These are phyloP conservation scores for Fraxinus pennsylvanica DNA, from an alignment of 257 asterid genomes.

Conservation along the genomic window DNA sequence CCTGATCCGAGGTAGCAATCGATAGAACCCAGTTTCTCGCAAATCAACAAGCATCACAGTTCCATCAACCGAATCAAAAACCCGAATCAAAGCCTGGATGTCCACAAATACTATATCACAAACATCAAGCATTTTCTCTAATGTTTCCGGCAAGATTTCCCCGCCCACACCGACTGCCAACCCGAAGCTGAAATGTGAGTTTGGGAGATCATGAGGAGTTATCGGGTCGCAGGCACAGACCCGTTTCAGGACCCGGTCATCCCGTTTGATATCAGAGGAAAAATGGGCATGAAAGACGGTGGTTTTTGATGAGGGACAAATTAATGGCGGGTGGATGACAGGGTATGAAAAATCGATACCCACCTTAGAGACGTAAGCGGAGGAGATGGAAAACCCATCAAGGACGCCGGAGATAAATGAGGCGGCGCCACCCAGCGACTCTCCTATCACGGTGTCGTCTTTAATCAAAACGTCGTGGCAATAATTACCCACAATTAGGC, in stretches of 20 bases:
- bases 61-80: constrained; percentile 65
- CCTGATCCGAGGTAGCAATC: constrained; percentile 56
- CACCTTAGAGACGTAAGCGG: constrained; percentile 63
- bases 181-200: constrained; percentile 61
- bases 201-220: constrained; percentile 60
- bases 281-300: constrained; percentile 82
- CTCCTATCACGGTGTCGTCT: constrained; percentile 61
- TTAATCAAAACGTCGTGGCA: constrained; percentile 85
- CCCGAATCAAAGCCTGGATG: constrained; percentile 77
- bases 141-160: constrained; percentile 76
- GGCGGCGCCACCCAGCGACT: constrained; percentile 93
- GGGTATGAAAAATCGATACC: constrained; percentile 72
- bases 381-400: constrained; percentile 65
- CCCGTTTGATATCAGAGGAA: constrained; percentile 60
- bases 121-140: constrained; percentile 66
- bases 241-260: constrained; percentile 76
- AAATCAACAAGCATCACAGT: constrained; percentile 57
- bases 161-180: constrained; percentile 95
- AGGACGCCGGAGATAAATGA: constrained; percentile 80
- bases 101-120: constrained; percentile 83
- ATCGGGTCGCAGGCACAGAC: constrained; percentile 68
- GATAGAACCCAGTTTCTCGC: constrained; percentile 63
- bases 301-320: constrained; percentile 45
- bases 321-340: constrained; percentile 54
- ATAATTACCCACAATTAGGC: constrained; percentile 85